Evolutionary conservation across 495 filamentous ascomycete species (phyloP), one percentile per base, ranked within the genome.

Genomic region (Schizothecium vesticola): DNA sequence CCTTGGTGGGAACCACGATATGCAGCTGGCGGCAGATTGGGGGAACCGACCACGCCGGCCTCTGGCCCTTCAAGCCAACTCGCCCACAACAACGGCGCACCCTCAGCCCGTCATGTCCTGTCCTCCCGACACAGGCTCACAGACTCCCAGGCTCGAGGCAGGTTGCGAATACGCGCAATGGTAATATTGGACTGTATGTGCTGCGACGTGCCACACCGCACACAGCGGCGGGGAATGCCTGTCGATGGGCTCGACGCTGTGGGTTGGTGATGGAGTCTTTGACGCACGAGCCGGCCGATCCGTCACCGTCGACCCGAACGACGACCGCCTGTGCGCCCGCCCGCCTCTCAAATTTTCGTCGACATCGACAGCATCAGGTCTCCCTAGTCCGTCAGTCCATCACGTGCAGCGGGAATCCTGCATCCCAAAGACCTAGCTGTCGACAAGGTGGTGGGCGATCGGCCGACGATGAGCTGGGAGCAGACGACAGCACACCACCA

Each of bases 131-230:
- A n/a, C 43, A 51, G 43, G 43, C 16, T 51, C 36, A 51, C 36
- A 19, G 36, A 16, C 36, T 51, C 43, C 1, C 31, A 36, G 31
- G 31, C 31, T 23, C 64, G 36, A 51, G 24, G 51, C 57, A 24
- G 57, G 56, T 59, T 60, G 55, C 65, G 65, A 66, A 66, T 66
- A 66, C 65, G 65, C 31, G 65, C 56, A 66, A 66, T 60, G 61
- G 31, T 29, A 66, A 66, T 66, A 66, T 66, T 61, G 65, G 43
- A 60, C 59, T 61, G 33, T 29, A 23, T 58, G 64, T 43, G 64
- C 51, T 19, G 63, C 63, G 51, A 26, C 22, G 43, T 65, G 63
- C 63, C 63, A 65, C 64, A 31, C 64, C 51, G 64, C 23, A 28
- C 58, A 65, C 25, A 23, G 3, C 55, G 28, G 24, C 51, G 21